Evolutionary conservation across 805 yeast species (phyloP).

Genomic region (Wickerhamiella nectarea): DNA sequence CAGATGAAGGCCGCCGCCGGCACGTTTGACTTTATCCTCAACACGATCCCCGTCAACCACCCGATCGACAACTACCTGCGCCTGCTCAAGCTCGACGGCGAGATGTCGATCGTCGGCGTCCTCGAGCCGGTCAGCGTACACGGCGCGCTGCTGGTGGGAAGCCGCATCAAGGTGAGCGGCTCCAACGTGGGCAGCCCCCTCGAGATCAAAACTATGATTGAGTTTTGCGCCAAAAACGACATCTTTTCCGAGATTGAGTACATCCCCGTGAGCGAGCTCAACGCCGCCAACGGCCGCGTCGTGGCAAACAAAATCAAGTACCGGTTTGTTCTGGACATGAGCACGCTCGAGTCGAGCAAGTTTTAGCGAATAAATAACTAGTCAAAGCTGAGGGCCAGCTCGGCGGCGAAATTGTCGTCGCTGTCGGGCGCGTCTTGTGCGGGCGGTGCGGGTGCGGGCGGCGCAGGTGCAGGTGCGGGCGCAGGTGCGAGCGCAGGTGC

Average conservation of each 20-base stretch:
- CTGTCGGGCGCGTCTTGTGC: constrained; percentile 18
- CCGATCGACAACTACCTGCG: constrained; percentile 36
- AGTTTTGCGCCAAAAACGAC: constrained; percentile 44
- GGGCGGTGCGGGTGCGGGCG: no score
- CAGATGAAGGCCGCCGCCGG: constrained; percentile 25
- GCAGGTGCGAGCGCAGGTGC: constrained; percentile 5
- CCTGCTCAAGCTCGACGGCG: constrained; percentile 43
- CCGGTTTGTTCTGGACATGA: constrained; percentile 18
- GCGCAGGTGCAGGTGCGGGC: no score
- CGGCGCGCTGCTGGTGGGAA: constrained; percentile 37
- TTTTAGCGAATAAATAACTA: background rate
- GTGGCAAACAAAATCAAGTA: constrained; percentile 14
- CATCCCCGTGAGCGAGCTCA: constrained; percentile 31
- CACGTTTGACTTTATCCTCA: constrained; percentile 40
- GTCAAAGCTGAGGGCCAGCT: constrained; percentile 14
- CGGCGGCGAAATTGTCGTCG: constrained; percentile 21
- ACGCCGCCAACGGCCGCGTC: constrained; percentile 15
- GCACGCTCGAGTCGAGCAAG: background rate
- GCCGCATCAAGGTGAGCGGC: constrained; percentile 21
- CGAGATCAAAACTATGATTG: constrained; percentile 55
- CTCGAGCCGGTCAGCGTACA: constrained; percentile 29
- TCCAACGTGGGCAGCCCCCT: constrained; percentile 49
- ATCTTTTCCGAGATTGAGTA: constrained; percentile 53
- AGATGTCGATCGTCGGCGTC: constrained; percentile 52
- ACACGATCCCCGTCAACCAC: constrained; percentile 37